phyloP scores from a whole-genome alignment of 192 early-diverging fungal species.

The Chytriomyces confervae region DNA sequence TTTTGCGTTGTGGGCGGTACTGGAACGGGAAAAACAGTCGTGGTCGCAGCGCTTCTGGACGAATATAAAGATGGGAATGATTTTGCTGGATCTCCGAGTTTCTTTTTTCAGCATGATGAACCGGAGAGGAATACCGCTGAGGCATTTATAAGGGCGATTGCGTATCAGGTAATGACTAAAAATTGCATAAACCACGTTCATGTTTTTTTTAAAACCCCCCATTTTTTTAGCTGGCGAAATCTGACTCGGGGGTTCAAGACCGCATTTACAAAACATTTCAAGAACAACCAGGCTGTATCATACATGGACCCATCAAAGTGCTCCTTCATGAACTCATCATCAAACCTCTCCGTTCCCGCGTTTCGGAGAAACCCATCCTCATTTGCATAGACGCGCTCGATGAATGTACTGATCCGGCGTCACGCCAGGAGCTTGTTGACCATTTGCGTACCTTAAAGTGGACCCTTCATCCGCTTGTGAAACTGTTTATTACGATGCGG shows the following conservation, averaged over 20 bases:
- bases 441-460: background rate
- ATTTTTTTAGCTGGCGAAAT: background rate
- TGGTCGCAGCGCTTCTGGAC: background rate
- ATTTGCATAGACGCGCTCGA: constrained; percentile 2
- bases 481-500: background rate
- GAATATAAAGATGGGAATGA: background rate
- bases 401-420: background rate
- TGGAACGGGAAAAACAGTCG: background rate
- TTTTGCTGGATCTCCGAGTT: background rate
- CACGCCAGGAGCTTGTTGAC: background rate
- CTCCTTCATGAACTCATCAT: background rate
- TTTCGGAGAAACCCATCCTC: background rate
- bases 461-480: background rate
- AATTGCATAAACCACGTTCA: background rate
- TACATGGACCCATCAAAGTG: background rate
- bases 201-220: background rate
- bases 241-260: background rate
- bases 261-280: background rate
- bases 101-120: background rate
- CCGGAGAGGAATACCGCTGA: background rate
- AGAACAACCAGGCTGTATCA: background rate
- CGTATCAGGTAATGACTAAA: background rate
- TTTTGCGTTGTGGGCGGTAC: background rate
- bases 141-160: background rate
- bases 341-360: background rate